Evolutionary conservation across 176 grass and related monocot species (phyloP).

Genomic region (Aegilops bicornis): DNA sequence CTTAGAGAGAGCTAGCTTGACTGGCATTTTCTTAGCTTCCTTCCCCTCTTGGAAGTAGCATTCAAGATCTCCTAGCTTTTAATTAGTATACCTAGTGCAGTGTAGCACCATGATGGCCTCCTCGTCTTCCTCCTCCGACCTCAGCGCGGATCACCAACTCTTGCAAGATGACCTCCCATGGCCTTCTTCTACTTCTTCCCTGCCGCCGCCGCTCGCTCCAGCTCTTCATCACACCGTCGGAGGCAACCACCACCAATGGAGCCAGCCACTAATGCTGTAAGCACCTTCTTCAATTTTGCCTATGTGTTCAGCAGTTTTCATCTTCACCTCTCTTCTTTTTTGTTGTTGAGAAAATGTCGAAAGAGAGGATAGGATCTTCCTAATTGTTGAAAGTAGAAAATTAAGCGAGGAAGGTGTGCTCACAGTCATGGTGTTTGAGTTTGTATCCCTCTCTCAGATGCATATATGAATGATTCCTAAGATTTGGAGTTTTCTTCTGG

Average conservation of each 20-base stretch:
- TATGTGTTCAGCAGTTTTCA: not conserved
- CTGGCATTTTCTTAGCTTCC: conserved; percentile 23
- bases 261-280: conserved; percentile 35
- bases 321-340: not conserved
- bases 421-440: conserved; percentile 1
- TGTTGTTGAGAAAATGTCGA: not conserved
- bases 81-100: not conserved
- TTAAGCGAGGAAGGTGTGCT: not conserved
- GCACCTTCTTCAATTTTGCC: not conserved
- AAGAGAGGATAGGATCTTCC: not conserved
- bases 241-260: conserved; percentile 37
- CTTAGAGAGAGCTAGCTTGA: conserved; percentile 5
- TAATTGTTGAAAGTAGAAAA: not conserved
- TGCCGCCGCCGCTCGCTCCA: conserved; percentile 18
- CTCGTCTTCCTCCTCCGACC: conserved; percentile 51
- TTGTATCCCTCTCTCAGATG: not conserved
- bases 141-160: conserved; percentile 24
- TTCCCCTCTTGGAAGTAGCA: conserved; percentile 43
- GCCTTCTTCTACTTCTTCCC: conserved; percentile 16
- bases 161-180: conserved; percentile 51
- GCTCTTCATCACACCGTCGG: conserved; percentile 22
- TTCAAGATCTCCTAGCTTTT: conserved; percentile 47
- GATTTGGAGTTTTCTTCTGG: conserved; percentile 88
- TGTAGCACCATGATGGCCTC: conserved; percentile 51
- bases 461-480: conserved; percentile 47